Conservation (phyloP, 257 asterid genomes). For the Petrea volubilis region DNA sequence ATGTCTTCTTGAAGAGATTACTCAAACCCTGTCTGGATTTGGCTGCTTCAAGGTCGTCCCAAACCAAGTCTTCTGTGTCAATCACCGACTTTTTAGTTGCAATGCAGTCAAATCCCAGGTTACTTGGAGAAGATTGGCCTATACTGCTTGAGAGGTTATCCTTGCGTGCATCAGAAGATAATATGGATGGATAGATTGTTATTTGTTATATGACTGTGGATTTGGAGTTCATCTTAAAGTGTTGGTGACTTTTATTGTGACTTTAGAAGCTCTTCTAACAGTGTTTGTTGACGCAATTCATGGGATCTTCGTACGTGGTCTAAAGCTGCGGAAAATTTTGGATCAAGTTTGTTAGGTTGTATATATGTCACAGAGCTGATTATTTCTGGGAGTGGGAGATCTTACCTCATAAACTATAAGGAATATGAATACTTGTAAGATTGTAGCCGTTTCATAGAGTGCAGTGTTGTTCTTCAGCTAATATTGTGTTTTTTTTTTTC, state of each 20-base stretch:
- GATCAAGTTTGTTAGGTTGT: constrained; percentile 49
- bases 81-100: constrained; percentile 53
- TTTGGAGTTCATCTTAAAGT: constrained; percentile 28
- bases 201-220: constrained; percentile 7
- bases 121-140: constrained; percentile 73
- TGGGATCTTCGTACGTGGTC: constrained; percentile 37
- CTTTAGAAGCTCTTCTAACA: constrained; percentile 36
- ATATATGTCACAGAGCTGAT: constrained; percentile 55
- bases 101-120: constrained; percentile 49
- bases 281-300: constrained; percentile 32
- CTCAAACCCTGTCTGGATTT: constrained; percentile 57
- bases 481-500: constrained; percentile 31
- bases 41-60: constrained; percentile 44
- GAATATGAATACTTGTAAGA: constrained; percentile 53
- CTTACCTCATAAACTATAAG: constrained; percentile 45
- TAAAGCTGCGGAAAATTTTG: constrained; percentile 42
- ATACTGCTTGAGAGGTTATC: constrained; percentile 50
- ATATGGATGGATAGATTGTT: constrained; percentile 25
- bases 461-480: constrained; percentile 33
- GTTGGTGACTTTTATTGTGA: constrained; percentile 32
- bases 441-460: constrained; percentile 46
- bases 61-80: constrained; percentile 42
- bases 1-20: constrained; percentile 55
- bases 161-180: constrained; percentile 38
- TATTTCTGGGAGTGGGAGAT: constrained; percentile 38